A percentile compares a stretch with the other conserved stretches of the same genome.
phyloP scores from a whole-genome alignment of 352 stramenopile species.

The Globisporangium rhizosaccharum region DNA sequence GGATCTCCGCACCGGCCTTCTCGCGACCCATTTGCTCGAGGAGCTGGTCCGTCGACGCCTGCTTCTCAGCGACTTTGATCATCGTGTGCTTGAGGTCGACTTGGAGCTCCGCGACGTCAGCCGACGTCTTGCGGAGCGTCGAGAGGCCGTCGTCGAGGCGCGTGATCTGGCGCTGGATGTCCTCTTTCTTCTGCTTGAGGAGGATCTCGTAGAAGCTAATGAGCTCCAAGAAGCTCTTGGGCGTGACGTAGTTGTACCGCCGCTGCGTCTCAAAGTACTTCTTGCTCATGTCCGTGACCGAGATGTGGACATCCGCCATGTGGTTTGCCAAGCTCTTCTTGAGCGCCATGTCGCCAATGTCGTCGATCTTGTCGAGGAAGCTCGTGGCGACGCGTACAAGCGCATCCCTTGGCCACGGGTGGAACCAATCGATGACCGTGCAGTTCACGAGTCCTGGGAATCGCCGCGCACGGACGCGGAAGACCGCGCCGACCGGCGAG shows the following conservation, averaged over 20 bases:
- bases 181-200: constrained; percentile 91
- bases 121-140: constrained; percentile 94
- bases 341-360: constrained; percentile 74
- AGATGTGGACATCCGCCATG: constrained; percentile 97
- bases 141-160: constrained; percentile 95
- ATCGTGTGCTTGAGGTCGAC: constrained; percentile 95
- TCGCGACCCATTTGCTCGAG: constrained; percentile 93
- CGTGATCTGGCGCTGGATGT: constrained; percentile 95
- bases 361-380: constrained; percentile 95
- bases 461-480: constrained; percentile 92
- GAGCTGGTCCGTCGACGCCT: constrained; percentile 91
- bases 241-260: constrained; percentile 98
- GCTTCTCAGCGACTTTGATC: constrained; percentile 95
- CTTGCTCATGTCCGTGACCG: constrained; percentile 93
- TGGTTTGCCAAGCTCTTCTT: constrained; percentile 93
- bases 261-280: constrained; percentile 94
- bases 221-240: constrained; percentile 97
- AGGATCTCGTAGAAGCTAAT: constrained; percentile 98
- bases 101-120: constrained; percentile 95
- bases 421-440: constrained; percentile 98
- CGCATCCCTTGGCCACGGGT: constrained; percentile 95
- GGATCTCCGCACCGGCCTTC: constrained; percentile 91
- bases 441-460: constrained; percentile 98
- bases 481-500: constrained; percentile 95
- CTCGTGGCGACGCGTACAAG: constrained; percentile 94